Base-by-base conservation (phyloP, 129 eudicot genomes). In the Glebionis coronaria region DNA sequence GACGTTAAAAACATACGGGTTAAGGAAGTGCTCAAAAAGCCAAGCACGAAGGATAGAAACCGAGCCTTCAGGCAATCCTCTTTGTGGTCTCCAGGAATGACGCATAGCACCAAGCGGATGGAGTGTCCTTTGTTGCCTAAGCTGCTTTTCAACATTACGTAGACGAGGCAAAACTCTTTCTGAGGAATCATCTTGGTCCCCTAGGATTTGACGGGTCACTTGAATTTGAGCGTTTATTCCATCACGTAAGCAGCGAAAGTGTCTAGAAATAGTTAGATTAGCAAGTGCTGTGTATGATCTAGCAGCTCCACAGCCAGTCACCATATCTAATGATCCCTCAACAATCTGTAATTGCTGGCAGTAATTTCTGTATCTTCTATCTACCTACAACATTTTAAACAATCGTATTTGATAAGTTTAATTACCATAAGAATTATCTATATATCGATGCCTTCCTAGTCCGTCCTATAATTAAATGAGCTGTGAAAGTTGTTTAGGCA, bases 41-140 rank as follows among this genome's bases (percentile, higher is more conserved):
- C 98, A 92, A 73, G 98, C 91, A 55, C 98, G 96, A 57, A 92
- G 96, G 40, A 88, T 70, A 0, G 96, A 83, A 18, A 92, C 98
- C 12, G 98, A 85, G 77, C 73, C 86, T 79, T 88, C 98, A 8
- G 98, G 98, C 72, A 92, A 76, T 28, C 98, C 98, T 58, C 93
- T 69, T 71, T 92, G 98, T 11, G 98, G 98, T 68, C 98, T 85
- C 98, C 98, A 92, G 47, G 98, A 82, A 78, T 91, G 91, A 18
- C 90, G 77, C 80, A 78, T 65, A 10, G 80, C 72, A 27, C 98
- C 98, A 69, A 91, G 87, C 49, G 90, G 96, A 69, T 85, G 85
- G 44, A 87, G 78, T 11, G 81, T 77, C 50, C 87, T 66, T 73
- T 85, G 96, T 69, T 85, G 95, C 78, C 96, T 80, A 45, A 85